Percentiles rank a stretch among this genome's conserved stretches.
Evolutionary conservation across 2,329 filamentous ascomycete genomes (phyloP).

Genomic region (Calonectria henricotiae): DNA sequence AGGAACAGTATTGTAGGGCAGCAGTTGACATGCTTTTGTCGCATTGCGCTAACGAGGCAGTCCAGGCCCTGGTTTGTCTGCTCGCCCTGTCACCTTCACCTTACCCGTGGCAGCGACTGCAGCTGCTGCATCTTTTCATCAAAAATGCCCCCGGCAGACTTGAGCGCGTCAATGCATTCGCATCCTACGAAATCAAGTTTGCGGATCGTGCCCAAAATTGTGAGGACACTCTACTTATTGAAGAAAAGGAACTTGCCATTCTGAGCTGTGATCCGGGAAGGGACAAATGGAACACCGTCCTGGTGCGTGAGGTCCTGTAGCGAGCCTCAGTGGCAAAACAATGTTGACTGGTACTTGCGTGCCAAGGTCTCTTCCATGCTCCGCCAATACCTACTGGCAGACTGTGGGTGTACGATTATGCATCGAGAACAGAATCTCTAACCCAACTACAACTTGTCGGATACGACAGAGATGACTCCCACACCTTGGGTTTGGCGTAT

Average conservation of each 20-base stretch:
- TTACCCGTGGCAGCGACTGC: background rate
- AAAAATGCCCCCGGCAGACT: constrained; percentile 55
- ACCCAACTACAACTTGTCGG: constrained; percentile 44
- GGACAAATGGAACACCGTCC: constrained; percentile 62
- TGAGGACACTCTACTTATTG: constrained; percentile 60
- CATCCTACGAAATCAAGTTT: constrained; percentile 56
- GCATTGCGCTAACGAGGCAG: background rate
- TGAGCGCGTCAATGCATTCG: constrained; percentile 50
- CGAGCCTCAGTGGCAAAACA: background rate
- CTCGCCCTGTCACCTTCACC: background rate
- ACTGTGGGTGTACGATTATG: constrained; percentile 61
- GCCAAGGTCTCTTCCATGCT: constrained; percentile 48
- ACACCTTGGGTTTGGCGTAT: constrained; percentile 56
- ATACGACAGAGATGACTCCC: constrained; percentile 39
- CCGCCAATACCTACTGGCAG: constrained; percentile 47
- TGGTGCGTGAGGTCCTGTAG: constrained; percentile 51
- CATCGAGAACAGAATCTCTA: constrained; percentile 43
- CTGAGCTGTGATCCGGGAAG: constrained; percentile 60
- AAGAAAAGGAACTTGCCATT: constrained; percentile 57
- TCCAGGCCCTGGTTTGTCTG: background rate
- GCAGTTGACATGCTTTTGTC: background rate
- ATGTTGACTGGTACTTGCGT: background rate
- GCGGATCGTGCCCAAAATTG: constrained; percentile 59
- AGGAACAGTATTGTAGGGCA: background rate
- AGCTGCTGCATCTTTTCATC: constrained; percentile 42